Conservation (phyloP, 2,329 filamentous ascomycete genomes). For the Mycogone perniciosa region DNA sequence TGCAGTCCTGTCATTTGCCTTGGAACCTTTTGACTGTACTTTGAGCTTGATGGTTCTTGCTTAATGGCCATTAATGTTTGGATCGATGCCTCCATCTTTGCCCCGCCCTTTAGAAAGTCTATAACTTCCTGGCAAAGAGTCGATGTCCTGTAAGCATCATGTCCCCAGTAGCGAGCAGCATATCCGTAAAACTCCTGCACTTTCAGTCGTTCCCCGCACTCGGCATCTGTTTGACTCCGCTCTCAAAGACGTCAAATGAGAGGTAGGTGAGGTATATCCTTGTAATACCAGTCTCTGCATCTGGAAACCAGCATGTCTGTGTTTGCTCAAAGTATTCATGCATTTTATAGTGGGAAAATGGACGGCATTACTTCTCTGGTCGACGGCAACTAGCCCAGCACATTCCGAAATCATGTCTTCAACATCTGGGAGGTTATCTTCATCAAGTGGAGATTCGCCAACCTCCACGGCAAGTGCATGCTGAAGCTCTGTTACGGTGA, state of each 20-base stretch:
- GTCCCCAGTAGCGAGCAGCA: neutral
- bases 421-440: constrained; percentile 27
- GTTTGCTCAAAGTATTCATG: constrained; percentile 37
- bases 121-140: neutral
- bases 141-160: neutral
- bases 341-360: constrained; percentile 38
- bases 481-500: constrained; percentile 31
- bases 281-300: constrained; percentile 23
- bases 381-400: constrained; percentile 35
- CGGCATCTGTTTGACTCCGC: neutral
- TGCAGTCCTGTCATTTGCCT: neutral
- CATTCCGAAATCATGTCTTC: constrained; percentile 33
- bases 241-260: constrained; percentile 24
- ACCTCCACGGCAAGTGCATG: constrained; percentile 36
- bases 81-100: neutral
- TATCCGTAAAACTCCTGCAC: neutral
- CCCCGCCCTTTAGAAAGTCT: neutral
- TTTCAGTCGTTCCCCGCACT: neutral
- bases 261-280: constrained; percentile 31
- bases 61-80: neutral
- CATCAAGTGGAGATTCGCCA: constrained; percentile 1
- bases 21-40: no score
- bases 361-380: constrained; percentile 32
- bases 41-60: no score
- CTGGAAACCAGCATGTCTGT: constrained; percentile 23